These are phyloP conservation scores for Exophiala viscosa DNA, from an alignment of 2,329 filamentous ascomycete species.

Conservation along the genomic window DNA sequence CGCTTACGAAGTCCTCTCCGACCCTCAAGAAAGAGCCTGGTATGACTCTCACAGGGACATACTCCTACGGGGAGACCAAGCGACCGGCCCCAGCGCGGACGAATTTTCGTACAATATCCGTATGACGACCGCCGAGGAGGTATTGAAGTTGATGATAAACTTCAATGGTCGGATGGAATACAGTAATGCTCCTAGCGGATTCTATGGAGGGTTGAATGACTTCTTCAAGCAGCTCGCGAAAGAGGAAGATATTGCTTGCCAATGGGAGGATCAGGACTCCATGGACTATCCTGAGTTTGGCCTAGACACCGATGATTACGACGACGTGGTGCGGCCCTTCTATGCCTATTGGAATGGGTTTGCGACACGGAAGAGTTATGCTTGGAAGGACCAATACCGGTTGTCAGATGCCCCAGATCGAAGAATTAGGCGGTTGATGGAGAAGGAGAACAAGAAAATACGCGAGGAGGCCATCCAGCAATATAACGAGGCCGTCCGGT, in stretches of 20 bases:
- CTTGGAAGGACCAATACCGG: slow-evolving; percentile 83
- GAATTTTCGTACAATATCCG: slow-evolving; percentile 66
- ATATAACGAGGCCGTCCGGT: slow-evolving; percentile 88
- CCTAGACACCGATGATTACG: slow-evolving; percentile 67
- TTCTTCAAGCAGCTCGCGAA: slow-evolving; percentile 75
- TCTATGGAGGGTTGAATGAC: slow-evolving; percentile 74
- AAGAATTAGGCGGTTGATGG: slow-evolving; percentile 76
- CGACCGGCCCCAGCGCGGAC: slow-evolving; percentile 41
- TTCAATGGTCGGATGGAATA: slow-evolving; percentile 78
- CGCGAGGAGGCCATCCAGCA: slow-evolving; percentile 79
- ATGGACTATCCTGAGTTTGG: slow-evolving; percentile 80
- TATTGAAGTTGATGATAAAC: slow-evolving; percentile 71
- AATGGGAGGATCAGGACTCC: slow-evolving; percentile 60
- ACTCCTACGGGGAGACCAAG: slow-evolving; percentile 66
- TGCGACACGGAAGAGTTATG: slow-evolving; percentile 76
- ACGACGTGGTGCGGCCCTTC: slow-evolving; percentile 73
- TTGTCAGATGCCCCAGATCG: slow-evolving; percentile 84
- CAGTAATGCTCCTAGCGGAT: slow-evolving; percentile 73
- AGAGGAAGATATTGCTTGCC: slow-evolving; percentile 73
- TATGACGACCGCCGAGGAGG: slow-evolving; percentile 75
- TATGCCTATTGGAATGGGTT: slow-evolving; percentile 80
- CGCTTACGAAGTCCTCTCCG: slow-evolving; percentile 92
- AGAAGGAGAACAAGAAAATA: slow-evolving; percentile 86
- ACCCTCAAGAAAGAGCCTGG: slow-evolving; percentile 93
- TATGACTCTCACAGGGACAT: slow-evolving; percentile 91